phyloP scores from a whole-genome alignment of 2,329 filamentous ascomycete species.

The Onygena corvina region DNA sequence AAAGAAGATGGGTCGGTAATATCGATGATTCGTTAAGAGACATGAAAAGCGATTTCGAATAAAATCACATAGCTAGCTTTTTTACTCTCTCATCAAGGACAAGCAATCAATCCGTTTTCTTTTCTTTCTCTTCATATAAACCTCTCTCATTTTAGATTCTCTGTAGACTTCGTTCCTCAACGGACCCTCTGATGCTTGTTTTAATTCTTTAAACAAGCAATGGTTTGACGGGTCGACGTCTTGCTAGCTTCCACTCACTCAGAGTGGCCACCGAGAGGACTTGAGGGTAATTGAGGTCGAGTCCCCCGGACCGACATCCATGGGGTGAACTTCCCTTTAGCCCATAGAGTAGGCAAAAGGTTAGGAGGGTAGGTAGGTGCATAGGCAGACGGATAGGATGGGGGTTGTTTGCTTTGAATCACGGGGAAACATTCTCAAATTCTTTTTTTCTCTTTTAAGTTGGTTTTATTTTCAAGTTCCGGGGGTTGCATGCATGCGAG shows the following conservation, averaged over 20 bases:
- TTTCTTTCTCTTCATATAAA: neutral
- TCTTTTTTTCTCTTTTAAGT: conserved; percentile 6
- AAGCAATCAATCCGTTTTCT: neutral
- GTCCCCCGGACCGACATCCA: neutral
- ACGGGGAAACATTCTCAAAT: conserved; percentile 3
- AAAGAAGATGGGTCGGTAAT: conserved; percentile 3
- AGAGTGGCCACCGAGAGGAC: neutral
- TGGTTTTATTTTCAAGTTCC: conserved; percentile 1
- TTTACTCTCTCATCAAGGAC: neutral
- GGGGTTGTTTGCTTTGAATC: neutral
- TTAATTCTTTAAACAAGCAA: neutral
- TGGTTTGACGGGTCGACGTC: neutral
- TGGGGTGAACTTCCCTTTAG: neutral
- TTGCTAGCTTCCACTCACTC: neutral
- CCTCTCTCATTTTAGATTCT: neutral
- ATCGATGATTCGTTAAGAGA: conserved; percentile 4
- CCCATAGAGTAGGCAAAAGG: neutral
- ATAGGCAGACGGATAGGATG: neutral
- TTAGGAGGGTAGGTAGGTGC: too few species aligned
- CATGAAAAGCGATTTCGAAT: neutral
- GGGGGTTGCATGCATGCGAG: neutral
- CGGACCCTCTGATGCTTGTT: neutral
- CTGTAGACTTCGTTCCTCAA: neutral
- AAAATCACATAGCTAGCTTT: neutral
- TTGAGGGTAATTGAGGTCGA: neutral